Evolutionary conservation across 768 basidiomycete genomes (phyloP).

Genomic region (Cystoderma amianthinum): DNA sequence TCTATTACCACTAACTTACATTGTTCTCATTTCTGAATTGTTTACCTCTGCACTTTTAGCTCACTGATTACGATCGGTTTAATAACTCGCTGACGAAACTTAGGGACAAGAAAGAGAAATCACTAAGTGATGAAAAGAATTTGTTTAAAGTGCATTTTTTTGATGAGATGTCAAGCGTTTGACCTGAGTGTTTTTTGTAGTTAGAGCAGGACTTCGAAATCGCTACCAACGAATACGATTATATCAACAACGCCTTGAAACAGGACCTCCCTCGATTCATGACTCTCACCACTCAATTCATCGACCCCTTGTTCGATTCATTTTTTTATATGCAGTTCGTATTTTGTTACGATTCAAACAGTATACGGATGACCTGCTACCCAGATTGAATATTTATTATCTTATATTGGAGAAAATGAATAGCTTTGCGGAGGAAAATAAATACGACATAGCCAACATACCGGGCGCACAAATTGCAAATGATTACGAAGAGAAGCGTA

Average conservation of each 20-base stretch:
- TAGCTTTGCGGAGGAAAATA: slow-evolving; percentile 71
- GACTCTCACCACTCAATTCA: slow-evolving; percentile 79
- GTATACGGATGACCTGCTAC: neutral
- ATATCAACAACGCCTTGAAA: slow-evolving; percentile 86
- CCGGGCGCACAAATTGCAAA: slow-evolving; percentile 63
- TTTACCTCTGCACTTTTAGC: slow-evolving; percentile 28
- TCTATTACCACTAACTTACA: no score
- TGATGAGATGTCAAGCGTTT: neutral
- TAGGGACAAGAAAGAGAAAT: slow-evolving; percentile 98
- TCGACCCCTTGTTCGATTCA: slow-evolving; percentile 96
- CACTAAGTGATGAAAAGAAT: slow-evolving; percentile 93
- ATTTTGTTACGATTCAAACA: slow-evolving; percentile 2
- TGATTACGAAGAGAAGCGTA: slow-evolving; percentile 77
- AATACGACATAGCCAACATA: slow-evolving; percentile 64
- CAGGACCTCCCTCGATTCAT: slow-evolving; percentile 92
- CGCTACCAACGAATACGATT: slow-evolving; percentile 89
- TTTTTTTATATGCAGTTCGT: slow-evolving; percentile 99
- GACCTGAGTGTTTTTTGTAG: slow-evolving; percentile 25
- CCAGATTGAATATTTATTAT: slow-evolving; percentile 89
- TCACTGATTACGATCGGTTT: slow-evolving; percentile 91
- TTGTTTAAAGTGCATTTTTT: slow-evolving; percentile 71
- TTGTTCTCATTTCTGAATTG: no score
- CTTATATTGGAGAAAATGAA: slow-evolving; percentile 92
- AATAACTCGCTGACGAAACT: slow-evolving; percentile 95
- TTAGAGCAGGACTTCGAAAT: slow-evolving; percentile 95